Evolutionary conservation across 306 rosid species (phyloP).

Genomic region (Cucurbita pepo): DNA sequence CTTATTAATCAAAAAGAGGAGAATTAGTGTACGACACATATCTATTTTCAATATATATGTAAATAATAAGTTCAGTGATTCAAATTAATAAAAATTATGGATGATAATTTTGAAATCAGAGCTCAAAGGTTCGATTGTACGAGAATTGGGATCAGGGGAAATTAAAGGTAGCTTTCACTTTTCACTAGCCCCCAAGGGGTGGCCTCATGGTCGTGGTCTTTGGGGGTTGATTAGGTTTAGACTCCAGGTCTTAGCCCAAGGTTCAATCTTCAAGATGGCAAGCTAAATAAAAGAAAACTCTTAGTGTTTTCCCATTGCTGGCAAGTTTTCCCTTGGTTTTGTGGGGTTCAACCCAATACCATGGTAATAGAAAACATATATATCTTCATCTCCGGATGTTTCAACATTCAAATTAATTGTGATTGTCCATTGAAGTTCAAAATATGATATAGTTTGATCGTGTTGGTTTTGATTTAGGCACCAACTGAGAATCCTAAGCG

Average conservation of each 20-base stretch:
- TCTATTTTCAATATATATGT: background rate
- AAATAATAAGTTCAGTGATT: background rate
- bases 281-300: background rate
- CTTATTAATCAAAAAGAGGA: background rate
- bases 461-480: background rate
- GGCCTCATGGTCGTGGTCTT: background rate
- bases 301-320: background rate
- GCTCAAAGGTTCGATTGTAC: background rate
- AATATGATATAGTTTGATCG: background rate
- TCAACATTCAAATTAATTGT: background rate
- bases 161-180: background rate
- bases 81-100: background rate
- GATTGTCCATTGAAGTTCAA: background rate
- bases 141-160: background rate
- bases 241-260: background rate
- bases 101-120: background rate
- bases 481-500: background rate
- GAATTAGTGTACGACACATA: background rate
- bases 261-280: background rate
- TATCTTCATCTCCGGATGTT: background rate
- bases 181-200: background rate
- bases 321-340: background rate
- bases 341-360: background rate
- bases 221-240: background rate
- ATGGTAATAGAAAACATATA: background rate